Percentiles rank a stretch among this genome's conserved stretches.
phyloP scores from a whole-genome alignment of 1,284 basidiomycete genomes.

The Rhodotorula sp. region DNA sequence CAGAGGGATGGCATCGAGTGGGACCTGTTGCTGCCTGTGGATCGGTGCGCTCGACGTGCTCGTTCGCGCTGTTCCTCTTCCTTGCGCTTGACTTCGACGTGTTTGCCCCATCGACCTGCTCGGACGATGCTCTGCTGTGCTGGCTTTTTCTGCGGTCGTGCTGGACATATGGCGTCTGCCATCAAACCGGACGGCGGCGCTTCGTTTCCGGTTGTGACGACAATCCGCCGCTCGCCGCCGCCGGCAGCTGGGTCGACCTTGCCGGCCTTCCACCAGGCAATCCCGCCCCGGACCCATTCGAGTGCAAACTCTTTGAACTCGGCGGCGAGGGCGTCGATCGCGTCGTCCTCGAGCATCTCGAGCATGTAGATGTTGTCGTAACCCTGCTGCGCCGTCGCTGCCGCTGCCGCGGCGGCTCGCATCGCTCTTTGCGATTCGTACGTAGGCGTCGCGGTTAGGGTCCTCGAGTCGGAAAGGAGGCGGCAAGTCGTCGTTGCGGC shows the following conservation, averaged over 20 bases:
- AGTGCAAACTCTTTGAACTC: constrained; percentile 5
- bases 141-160: not conserved
- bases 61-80: not conserved
- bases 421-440: not conserved
- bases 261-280: not conserved
- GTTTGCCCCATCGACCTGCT: not conserved
- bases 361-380: constrained; percentile 2
- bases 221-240: no score
- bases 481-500: not conserved
- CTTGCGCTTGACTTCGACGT: not conserved
- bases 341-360: constrained; percentile 11
- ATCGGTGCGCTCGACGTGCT: not conserved
- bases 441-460: not conserved
- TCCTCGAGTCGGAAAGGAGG: not conserved
- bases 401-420: not conserved
- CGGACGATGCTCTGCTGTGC: not conserved
- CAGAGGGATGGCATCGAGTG: no score
- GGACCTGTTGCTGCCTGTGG: no score
- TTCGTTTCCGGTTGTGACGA: not conserved
- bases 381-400: not conserved
- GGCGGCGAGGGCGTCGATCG: constrained; percentile 7
- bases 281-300: not conserved
- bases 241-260: not conserved
- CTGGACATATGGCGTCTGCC: not conserved
- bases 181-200: not conserved